Percentiles rank a stretch among this genome's conserved stretches.
Conservation (phyloP, 345 rosid genomes). For the Lepidium africanum region DNA sequence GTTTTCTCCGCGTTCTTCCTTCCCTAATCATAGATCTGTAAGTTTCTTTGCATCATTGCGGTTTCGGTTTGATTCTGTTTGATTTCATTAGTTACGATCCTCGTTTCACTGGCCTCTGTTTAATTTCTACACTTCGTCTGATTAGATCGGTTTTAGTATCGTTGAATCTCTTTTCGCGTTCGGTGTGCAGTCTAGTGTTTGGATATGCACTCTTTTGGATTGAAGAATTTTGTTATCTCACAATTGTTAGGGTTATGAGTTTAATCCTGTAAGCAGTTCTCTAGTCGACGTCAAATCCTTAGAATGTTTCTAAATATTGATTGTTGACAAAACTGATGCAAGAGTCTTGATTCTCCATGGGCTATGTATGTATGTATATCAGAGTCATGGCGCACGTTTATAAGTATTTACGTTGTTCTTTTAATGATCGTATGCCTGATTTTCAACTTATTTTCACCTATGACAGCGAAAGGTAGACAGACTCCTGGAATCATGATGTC, state of each 20-base stretch:
- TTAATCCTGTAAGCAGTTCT: background rate
- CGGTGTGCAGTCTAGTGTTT: background rate
- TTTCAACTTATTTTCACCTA: background rate
- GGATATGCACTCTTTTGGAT: background rate
- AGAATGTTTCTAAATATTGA: background rate
- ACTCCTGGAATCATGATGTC: conserved; percentile 26
- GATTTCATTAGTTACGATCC: background rate
- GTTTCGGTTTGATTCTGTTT: background rate
- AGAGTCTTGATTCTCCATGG: background rate
- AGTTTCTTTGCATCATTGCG: conserved; percentile 1
- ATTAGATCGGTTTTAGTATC: background rate
- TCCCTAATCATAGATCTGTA: conserved; percentile 12
- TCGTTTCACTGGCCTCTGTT: background rate
- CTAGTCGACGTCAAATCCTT: background rate
- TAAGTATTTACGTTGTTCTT: background rate
- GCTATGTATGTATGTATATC: background rate
- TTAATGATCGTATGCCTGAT: background rate
- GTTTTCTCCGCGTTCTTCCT: background rate
- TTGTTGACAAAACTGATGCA: background rate
- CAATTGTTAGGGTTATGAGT: background rate
- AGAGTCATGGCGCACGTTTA: background rate
- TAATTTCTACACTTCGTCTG: background rate
- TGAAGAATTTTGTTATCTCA: background rate
- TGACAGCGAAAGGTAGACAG: conserved; percentile 7
- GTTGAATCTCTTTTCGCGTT: conserved; percentile 2